phyloP scores from a whole-genome alignment of 768 basidiomycete species.

The Heimioporus sp. region DNA sequence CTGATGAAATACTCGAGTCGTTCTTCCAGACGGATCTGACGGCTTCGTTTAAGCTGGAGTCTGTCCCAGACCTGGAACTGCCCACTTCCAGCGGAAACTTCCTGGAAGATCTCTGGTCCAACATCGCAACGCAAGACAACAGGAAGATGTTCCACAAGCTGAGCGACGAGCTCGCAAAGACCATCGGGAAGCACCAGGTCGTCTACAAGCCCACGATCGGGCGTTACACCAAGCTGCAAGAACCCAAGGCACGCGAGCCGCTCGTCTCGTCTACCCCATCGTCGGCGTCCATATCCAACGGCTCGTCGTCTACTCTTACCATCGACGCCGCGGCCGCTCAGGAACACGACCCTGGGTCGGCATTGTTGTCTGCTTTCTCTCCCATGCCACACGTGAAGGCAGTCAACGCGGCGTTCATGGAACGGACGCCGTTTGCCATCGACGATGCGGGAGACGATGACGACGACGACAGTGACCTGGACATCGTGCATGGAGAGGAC shows the following conservation, averaged over 20 bases:
- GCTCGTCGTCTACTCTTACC: conserved; percentile 50
- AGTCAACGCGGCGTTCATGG: conserved; percentile 82
- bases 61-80: conserved; percentile 65
- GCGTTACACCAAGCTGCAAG: conserved; percentile 77
- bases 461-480: conserved; percentile 64
- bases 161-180: conserved; percentile 92
- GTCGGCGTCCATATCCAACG: conserved; percentile 38
- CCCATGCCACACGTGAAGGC: conserved; percentile 69
- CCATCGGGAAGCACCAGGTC: conserved; percentile 91
- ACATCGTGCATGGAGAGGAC: conserved; percentile 52
- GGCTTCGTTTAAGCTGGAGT: conserved; percentile 79
- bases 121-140: conserved; percentile 88
- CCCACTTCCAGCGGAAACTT: conserved; percentile 58
- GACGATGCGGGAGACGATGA: conserved; percentile 80
- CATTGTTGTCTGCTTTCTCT: conserved; percentile 36
- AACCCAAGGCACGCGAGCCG: conserved; percentile 86
- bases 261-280: conserved; percentile 70
- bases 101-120: conserved; percentile 83
- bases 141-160: conserved; percentile 91
- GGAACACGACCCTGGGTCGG: conserved; percentile 24
- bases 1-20: conserved; percentile 92
- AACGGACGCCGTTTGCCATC: conserved; percentile 94
- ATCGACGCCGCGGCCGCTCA: conserved; percentile 37
- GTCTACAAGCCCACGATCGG: conserved; percentile 82
- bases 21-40: conserved; percentile 95